Conservation (phyloP, 108 stramenopile species). For the Schizochytrium sp. region DNA sequence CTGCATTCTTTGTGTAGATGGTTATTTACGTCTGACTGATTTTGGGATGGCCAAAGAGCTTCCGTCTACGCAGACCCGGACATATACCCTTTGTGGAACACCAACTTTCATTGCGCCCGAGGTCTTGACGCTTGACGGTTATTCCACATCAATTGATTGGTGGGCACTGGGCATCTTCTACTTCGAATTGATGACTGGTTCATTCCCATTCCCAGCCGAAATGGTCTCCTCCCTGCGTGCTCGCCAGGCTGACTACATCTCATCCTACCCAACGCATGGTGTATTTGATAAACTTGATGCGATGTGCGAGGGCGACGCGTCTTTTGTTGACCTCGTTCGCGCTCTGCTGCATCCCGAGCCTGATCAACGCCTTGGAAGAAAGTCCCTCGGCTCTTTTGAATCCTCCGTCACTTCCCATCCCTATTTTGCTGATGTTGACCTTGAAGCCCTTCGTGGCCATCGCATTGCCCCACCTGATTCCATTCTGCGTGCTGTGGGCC, state of each 20-base stretch:
- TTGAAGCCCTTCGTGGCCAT: too few relatives aligned
- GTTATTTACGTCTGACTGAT: constrained; percentile 47
- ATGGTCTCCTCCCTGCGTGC: constrained; percentile 11
- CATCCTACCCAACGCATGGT: background rate
- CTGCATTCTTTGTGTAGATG: constrained; percentile 51
- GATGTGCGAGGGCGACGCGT: background rate
- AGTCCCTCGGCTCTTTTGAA: background rate
- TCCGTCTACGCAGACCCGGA: background rate
- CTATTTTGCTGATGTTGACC: too few relatives aligned
- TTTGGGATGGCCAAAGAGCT: constrained; percentile 56
- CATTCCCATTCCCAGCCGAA: constrained; percentile 49
- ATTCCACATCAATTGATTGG: constrained; percentile 22
- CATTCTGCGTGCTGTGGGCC: too few relatives aligned
- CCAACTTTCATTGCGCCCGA: constrained; percentile 56
- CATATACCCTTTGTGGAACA: constrained; percentile 54
- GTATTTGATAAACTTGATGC: background rate
- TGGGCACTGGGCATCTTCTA: constrained; percentile 47
- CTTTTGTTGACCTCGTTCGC: constrained; percentile 29
- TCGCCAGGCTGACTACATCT: background rate
- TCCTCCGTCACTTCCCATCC: too few relatives aligned
- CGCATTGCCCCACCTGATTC: too few relatives aligned
- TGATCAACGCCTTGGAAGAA: background rate
- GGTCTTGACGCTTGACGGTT: constrained; percentile 7
- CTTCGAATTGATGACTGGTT: constrained; percentile 45
- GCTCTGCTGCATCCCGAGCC: constrained; percentile 36